Base-by-base conservation (phyloP, 192 early-diverging fungal species). In the Glomus cerebriforme region DNA sequence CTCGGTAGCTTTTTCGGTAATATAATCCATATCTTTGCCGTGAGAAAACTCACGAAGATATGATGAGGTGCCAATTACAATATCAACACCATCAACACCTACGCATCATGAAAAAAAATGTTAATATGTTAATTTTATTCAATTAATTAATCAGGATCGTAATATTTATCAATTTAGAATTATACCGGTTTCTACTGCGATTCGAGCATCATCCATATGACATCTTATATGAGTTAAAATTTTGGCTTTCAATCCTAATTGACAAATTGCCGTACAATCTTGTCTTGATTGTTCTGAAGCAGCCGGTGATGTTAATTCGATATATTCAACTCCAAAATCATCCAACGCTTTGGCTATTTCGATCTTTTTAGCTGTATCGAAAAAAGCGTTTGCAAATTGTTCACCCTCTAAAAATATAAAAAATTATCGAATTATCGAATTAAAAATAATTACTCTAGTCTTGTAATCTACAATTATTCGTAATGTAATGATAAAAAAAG, bases 301-400 rank as follows among this genome's bases (percentile, higher is more conserved):
- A 35, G 96, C 97, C 3, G 98, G 98, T 13, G 95, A 96, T 29
- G 96, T 98, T 76, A 99, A 85, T 82, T 99, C 98, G 64, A 99
- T 94, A 88, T 99, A 99, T 84, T 99, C 98, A 54, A 99, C 98
- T 70, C 98, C 98, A 83, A 99, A 95, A 24, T 93, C 94, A 81
- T 99, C 98, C 26, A 99, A 90, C n/a, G 96, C 96, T 89, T 95
- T 97, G 81, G 98, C 98, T 74, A 99, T 98, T 81, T 96, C 95
- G 77, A 99, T 93, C 89, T 99, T 99, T 90, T 95, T 97, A 80
- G 92, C 97, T 17, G 95, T 96, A 81, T 95, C 93, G 79, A 99
- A 99, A 88, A 98, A 98, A 67, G 98, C 98, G 83, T 98, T 98
- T 81, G 96, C 96, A 87, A 99, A 99, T 86, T 99, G 98, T 86